These are phyloP conservation scores for Rhipidocladum racemiflorum DNA, from an alignment of 176 grass and related monocot genomes.

Conservation along the genomic window DNA sequence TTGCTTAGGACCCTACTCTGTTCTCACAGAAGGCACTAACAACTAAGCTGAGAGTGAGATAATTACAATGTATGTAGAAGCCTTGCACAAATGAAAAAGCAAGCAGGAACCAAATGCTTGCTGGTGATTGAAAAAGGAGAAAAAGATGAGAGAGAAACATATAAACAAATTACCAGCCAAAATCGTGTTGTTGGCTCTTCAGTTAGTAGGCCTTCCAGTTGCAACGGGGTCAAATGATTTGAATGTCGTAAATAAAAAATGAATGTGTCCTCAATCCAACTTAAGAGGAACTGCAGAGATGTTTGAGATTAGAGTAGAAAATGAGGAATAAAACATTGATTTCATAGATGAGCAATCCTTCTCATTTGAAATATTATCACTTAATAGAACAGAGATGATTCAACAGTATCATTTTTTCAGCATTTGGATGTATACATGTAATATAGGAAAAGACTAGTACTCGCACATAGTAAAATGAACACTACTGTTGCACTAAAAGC, in stretches of 20 bases:
- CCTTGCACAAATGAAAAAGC: neutral
- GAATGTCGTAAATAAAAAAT: slow-evolving; percentile 54
- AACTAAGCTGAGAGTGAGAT: neutral
- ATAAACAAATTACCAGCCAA: slow-evolving; percentile 73
- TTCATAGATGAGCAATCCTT: neutral
- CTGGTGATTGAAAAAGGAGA: neutral
- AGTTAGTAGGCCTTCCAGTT: slow-evolving; percentile 76
- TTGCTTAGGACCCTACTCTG: neutral
- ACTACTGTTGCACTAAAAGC: slow-evolving; percentile 8
- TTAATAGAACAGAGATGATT: slow-evolving; percentile 24
- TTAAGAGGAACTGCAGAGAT: slow-evolving; percentile 10
- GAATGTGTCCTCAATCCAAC: neutral
- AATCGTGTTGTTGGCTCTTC: slow-evolving; percentile 73
- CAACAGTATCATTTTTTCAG: neutral
- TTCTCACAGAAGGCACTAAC: neutral
- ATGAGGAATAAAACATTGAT: neutral
- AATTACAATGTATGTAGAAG: neutral
- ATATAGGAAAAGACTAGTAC: neutral
- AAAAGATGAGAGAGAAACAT: slow-evolving; percentile 16
- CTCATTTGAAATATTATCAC: neutral
- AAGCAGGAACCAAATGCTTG: slow-evolving; percentile 6
- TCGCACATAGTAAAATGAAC: neutral
- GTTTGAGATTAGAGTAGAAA: slow-evolving; percentile 23
- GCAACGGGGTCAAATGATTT: slow-evolving; percentile 82
- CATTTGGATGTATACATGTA: neutral